A percentile compares a stretch with the other conserved stretches of the same genome.
phyloP scores from a whole-genome alignment of 192 early-diverging fungal species.

The Linnemannia hyalina region DNA sequence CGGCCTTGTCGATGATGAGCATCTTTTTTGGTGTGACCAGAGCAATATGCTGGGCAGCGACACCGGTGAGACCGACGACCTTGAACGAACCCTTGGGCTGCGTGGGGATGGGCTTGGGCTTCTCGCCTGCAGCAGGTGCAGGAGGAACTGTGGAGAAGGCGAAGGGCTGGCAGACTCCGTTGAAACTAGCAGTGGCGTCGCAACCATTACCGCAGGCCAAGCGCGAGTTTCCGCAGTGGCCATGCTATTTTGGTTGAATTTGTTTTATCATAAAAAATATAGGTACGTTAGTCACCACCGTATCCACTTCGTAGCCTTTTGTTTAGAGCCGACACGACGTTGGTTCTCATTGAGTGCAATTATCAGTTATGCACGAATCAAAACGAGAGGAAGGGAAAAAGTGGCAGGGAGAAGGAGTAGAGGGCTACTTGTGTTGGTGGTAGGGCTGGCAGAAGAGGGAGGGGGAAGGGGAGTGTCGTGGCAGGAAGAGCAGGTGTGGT shows the following conservation, averaged over 20 bases:
- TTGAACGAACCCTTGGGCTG: conserved; percentile 50
- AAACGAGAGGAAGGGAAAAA: not conserved
- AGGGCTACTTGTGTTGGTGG: not conserved
- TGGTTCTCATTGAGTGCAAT: not conserved
- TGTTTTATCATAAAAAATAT: not conserved
- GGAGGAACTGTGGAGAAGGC: not conserved
- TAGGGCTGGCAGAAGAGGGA: not conserved
- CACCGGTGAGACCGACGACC: conserved; percentile 59
- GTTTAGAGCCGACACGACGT: not conserved
- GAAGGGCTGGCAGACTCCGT: conserved; percentile 32
- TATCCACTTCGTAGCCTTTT: not conserved
- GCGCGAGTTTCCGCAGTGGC: conserved; percentile 48
- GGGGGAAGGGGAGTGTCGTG: not conserved
- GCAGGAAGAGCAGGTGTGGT: not conserved
- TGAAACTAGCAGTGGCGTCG: conserved; percentile 30
- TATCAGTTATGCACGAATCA: not conserved
- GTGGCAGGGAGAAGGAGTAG: not conserved
- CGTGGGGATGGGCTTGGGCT: conserved; percentile 11
- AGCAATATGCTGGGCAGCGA: conserved; percentile 65
- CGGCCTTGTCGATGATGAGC: conserved; percentile 68
- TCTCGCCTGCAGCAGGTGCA: not conserved
- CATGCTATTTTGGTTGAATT: conserved; percentile 23
- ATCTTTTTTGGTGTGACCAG: conserved; percentile 61
- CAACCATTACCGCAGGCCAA: conserved; percentile 38
- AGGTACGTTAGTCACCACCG: not conserved